Evolutionary conservation across 805 yeast genomes (phyloP), one percentile per base, ranked within the genome.

Genomic region (Cyberlindnera euphorbiae): DNA sequence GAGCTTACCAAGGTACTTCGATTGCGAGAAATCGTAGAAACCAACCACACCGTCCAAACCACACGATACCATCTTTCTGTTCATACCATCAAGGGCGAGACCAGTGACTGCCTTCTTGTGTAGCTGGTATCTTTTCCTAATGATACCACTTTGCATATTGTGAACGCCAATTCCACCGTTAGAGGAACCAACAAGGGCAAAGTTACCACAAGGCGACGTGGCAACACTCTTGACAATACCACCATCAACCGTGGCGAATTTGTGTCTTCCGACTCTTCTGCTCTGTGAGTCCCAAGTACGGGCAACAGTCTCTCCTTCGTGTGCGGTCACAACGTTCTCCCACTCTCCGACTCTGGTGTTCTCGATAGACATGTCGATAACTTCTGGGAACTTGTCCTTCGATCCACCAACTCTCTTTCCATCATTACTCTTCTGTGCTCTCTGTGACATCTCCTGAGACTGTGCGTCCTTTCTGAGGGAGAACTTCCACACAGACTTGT

Each of bases 401-500:
- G 64, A 57, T n/a, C 89, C 88, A 5, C 74, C 82, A 35, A 66
- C 63, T 47, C 82, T 71, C 25, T 58, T 56, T 28, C 73, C 74
- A 40, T 69, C 67, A 10, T 52, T 42, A 15, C 59, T 63, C 46
- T 68, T 69, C 30, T 66, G 67, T 15, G 73, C 64, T 46, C 83
- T 75, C 60, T 89, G 97, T 0, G 97, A 88, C 52, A 93, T 64
- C 56, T 88, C 94, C 53, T 86, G 96, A 4, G 95, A 85, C 62
- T 93, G 99, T 0, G 97, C 94, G 59, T 93, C 97, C 58, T 93
- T 93, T 51, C 97, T 73, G 35, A 93, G 67, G 1, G 97, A 89
- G 52, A 93, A 90, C 8, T 77, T 73, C 97, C 97, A 93, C 49
- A 94, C 71, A 2, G 95, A 72, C 50, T 74, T 71, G 61, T 93